Percentiles rank a stretch among this genome's conserved stretches.
Evolutionary conservation across 768 basidiomycete genomes (phyloP).

Genomic region (Wakefieldia striispora): DNA sequence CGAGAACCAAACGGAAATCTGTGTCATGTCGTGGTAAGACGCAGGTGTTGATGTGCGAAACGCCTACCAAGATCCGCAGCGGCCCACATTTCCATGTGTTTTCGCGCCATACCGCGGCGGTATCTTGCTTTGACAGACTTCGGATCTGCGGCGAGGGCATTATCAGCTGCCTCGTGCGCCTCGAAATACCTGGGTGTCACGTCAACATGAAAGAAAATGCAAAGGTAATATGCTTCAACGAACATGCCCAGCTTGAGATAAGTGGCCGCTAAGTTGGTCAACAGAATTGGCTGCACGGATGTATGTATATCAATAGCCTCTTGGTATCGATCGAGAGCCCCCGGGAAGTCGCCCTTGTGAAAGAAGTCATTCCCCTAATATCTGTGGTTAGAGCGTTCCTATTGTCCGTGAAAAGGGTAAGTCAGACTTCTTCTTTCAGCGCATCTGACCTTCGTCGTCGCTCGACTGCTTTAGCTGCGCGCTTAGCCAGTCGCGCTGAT

Average conservation of each 20-base stretch:
- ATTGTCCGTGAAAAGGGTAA: background rate
- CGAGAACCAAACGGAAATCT: conserved; percentile 31
- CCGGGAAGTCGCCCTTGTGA: conserved; percentile 34
- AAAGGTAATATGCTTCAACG: background rate
- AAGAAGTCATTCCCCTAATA: conserved; percentile 45
- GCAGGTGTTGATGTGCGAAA: too few relatives aligned
- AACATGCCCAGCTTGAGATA: conserved; percentile 43
- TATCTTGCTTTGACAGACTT: conserved; percentile 35
- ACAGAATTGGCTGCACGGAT: conserved; percentile 31
- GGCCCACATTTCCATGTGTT: conserved; percentile 19
- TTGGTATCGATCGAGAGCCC: conserved; percentile 41
- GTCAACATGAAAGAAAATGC: background rate
- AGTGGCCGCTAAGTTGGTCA: conserved; percentile 42
- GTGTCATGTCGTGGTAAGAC: background rate
- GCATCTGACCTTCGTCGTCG: conserved; percentile 25
- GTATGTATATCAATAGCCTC: conserved; percentile 33
- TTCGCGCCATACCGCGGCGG: conserved; percentile 34
- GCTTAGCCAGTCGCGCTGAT: conserved; percentile 8
- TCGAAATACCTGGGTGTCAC: conserved; percentile 19
- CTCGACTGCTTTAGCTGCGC: conserved; percentile 16
- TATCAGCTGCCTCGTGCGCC: conserved; percentile 30
- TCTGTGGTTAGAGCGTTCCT: background rate
- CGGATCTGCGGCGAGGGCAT: conserved; percentile 30
- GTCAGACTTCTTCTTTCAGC: conserved; percentile 30
- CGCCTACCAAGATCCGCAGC: conserved; percentile 25